Base-by-base conservation (phyloP, 1,284 basidiomycete species). In the Ganoderma lingzhi region DNA sequence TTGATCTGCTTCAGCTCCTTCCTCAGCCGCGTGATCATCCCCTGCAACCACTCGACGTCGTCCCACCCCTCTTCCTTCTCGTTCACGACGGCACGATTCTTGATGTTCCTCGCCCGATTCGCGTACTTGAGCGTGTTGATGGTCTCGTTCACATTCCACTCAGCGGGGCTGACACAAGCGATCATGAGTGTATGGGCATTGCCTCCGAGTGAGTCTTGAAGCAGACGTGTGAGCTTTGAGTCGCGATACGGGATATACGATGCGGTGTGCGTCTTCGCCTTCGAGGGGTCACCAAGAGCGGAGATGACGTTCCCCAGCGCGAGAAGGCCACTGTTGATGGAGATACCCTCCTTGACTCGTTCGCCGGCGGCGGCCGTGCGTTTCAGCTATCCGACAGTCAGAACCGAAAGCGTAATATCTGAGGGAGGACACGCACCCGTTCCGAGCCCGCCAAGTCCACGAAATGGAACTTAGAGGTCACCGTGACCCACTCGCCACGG, bases 161-260 rank as follows among this genome's bases (percentile, higher is more conserved):
- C 98, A 0, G 93, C 93, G 14, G 97, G 94, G 73, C 96, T 97
- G 70, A 99, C 93, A 81, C 98, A 99, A 12, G 97, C 97, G 74
- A 99, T 96, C 98, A 99, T 99, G 73, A 98, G 91, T 2, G 98
- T 99, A 78, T 98, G 94, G 1, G 97, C 94, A 80, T 99, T 99
- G 48, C 97, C 97, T 61, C 97, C 97, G n/a, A 99, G 90, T 15
- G 97, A 99, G 81, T 99, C 97, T 90, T 99, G 97, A 17, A 99
- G 85, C 69, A 93, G 82, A 55, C 96, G 91, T 3, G 96, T 98
- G 74, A 99, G 92, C 81, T 99, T 99, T 15, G 96, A 97, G 83
- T 99, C 97, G 64, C 97, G 96, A 82, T 99, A 99, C 6, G 97
- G 97, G 66, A 99, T 88, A 82, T 99, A 96, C 5, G 89, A 87